phyloP scores from a whole-genome alignment of 352 stramenopile species.

The Saprolegnia parasitica region DNA sequence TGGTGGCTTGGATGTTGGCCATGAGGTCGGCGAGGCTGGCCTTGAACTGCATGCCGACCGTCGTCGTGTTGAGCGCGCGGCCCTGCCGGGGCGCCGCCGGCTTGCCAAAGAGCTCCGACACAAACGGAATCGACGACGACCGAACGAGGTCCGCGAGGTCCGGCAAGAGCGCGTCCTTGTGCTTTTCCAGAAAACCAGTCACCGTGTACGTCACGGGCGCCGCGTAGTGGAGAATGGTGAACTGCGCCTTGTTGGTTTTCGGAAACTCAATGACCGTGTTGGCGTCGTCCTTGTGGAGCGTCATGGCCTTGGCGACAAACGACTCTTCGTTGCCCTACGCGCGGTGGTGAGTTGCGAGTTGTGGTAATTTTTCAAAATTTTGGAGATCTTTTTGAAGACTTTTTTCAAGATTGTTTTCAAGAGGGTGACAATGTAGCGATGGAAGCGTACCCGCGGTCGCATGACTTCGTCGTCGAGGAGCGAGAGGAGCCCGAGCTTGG shows the following conservation, averaged over 20 bases:
- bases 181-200: constrained; percentile 94
- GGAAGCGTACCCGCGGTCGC: constrained; percentile 60
- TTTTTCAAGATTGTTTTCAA: too few species aligned
- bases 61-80: constrained; percentile 58
- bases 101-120: constrained; percentile 64
- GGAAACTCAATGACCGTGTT: constrained; percentile 78
- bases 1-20: constrained; percentile 90
- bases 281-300: constrained; percentile 76
- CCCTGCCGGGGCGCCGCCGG: constrained; percentile 44
- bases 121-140: constrained; percentile 61
- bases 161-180: constrained; percentile 92
- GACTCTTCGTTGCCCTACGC: constrained; percentile 72
- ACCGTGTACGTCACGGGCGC: constrained; percentile 92
- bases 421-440: too few species aligned
- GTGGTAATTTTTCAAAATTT: too few species aligned
- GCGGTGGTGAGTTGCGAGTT: too few species aligned
- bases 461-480: constrained; percentile 87
- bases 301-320: constrained; percentile 66
- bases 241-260: constrained; percentile 78
- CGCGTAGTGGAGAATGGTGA: constrained; percentile 94
- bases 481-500: constrained; percentile 78
- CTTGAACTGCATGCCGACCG: constrained; percentile 90
- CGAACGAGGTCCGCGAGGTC: constrained; percentile 89
- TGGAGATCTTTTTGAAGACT: too few species aligned
- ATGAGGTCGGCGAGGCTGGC: constrained; percentile 92